Evolutionary conservation across 768 basidiomycete genomes (phyloP).

Genomic region (Leccinum truebloodii): DNA sequence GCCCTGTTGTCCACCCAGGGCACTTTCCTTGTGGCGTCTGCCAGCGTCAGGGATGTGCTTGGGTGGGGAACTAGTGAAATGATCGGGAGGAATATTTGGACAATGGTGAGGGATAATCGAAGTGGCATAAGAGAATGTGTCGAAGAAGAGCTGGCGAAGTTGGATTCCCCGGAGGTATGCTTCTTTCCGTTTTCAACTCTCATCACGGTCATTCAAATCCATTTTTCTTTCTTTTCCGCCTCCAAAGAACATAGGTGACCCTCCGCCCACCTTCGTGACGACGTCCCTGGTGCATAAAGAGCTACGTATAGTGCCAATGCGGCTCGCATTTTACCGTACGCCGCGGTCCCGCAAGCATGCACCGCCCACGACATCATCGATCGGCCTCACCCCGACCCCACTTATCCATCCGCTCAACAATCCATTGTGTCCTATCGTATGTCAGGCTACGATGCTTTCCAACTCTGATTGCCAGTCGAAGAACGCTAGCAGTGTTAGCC

Average conservation of each 20-base stretch:
- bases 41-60: constrained; percentile 59
- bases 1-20: constrained; percentile 44
- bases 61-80: constrained; percentile 60
- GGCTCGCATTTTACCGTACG: constrained; percentile 42
- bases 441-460: constrained; percentile 29
- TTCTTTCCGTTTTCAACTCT: background rate
- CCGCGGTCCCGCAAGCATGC: constrained; percentile 12
- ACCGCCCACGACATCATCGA: constrained; percentile 2
- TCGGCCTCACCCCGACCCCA: background rate
- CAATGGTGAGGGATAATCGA: constrained; percentile 35
- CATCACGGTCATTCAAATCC: background rate
- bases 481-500: background rate
- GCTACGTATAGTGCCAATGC: constrained; percentile 30
- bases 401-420: constrained; percentile 22
- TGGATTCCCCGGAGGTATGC: constrained; percentile 21
- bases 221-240: background rate
- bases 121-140: constrained; percentile 20
- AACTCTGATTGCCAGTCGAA: background rate
- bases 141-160: constrained; percentile 30
- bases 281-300: constrained; percentile 43
- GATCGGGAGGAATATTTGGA: constrained; percentile 47
- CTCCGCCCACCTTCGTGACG: constrained; percentile 21
- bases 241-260: constrained; percentile 11
- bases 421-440: constrained; percentile 29
- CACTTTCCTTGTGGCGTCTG: constrained; percentile 52